Percentiles rank a stretch among this genome's conserved stretches.
Conservation (phyloP, 805 yeast genomes). For the Candida mattraensis region DNA sequence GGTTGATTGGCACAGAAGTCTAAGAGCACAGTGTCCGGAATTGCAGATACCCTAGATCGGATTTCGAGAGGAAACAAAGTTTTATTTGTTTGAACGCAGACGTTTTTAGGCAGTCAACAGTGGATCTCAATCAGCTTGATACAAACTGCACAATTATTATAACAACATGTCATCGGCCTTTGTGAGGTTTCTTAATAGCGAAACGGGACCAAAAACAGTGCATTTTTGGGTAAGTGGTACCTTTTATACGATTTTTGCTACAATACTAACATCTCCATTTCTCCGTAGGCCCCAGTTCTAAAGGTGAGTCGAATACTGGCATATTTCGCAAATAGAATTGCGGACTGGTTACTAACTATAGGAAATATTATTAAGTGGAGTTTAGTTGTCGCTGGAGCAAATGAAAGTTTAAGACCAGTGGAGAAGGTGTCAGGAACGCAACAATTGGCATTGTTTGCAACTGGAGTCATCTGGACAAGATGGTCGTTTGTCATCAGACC, state of each 20-base stretch:
- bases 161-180: slow-evolving; percentile 51
- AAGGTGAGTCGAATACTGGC: slow-evolving; percentile 35
- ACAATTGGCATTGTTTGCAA: slow-evolving; percentile 80
- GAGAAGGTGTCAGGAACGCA: slow-evolving; percentile 89
- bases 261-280: slow-evolving; percentile 13
- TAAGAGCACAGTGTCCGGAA: too few species aligned
- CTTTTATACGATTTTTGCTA: too few species aligned
- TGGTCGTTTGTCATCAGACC: slow-evolving; percentile 96
- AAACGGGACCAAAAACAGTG: slow-evolving; percentile 95
- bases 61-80: too few species aligned
- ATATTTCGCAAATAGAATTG: slow-evolving; percentile 2
- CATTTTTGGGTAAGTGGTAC: slow-evolving; percentile 95
- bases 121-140: too few species aligned
- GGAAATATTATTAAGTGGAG: slow-evolving; percentile 63
- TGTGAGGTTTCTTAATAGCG: slow-evolving; percentile 72
- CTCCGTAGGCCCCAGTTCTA: slow-evolving; percentile 53
- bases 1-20: too few species aligned
- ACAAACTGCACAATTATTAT: background rate
- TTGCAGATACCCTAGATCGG: too few species aligned
- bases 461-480: slow-evolving; percentile 96
- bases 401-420: slow-evolving; percentile 86
- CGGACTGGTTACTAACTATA: slow-evolving; percentile 4
- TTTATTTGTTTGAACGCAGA: too few species aligned
- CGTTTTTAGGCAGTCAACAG: too few species aligned
- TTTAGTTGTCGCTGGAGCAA: slow-evolving; percentile 87